Conservation (phyloP, 139 green algal genomes). For the Asterochloris sp. region DNA sequence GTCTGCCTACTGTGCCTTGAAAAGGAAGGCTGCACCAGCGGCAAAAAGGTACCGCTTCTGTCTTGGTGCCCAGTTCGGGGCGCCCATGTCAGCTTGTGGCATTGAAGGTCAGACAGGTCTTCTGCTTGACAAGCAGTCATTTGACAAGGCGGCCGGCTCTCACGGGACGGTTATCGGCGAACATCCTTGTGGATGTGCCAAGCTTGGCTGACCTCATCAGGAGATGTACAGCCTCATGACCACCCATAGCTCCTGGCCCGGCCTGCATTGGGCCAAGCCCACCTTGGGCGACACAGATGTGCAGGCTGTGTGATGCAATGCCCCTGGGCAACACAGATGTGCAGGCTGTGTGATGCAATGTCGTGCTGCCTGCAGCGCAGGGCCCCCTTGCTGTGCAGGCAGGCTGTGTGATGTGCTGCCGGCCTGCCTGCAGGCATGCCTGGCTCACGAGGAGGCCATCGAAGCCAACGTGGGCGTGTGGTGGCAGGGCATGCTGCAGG, state of each 20-base stretch:
- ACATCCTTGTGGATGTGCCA: too few species aligned
- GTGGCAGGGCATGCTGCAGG: conserved; percentile 35
- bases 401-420: neutral
- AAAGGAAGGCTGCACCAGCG: neutral
- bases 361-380: neutral
- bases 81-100: neutral
- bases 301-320: too few species aligned
- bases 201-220: too few species aligned
- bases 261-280: too few species aligned
- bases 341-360: too few species aligned
- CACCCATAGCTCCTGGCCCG: too few species aligned
- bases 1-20: neutral
- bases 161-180: too few species aligned
- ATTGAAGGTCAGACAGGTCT: neutral
- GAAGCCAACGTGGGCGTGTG: conserved; percentile 60
- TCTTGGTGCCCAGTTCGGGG: neutral
- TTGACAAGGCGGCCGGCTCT: too few species aligned
- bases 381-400: neutral
- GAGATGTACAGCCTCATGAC: too few species aligned
- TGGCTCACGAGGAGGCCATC: conserved; percentile 28
- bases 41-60: neutral
- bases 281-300: too few species aligned
- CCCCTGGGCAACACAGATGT: too few species aligned
- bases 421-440: conserved; percentile 10
- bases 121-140: neutral